Base-by-base conservation (phyloP, 2,329 filamentous ascomycete species). In the Hypocrella siamensis region DNA sequence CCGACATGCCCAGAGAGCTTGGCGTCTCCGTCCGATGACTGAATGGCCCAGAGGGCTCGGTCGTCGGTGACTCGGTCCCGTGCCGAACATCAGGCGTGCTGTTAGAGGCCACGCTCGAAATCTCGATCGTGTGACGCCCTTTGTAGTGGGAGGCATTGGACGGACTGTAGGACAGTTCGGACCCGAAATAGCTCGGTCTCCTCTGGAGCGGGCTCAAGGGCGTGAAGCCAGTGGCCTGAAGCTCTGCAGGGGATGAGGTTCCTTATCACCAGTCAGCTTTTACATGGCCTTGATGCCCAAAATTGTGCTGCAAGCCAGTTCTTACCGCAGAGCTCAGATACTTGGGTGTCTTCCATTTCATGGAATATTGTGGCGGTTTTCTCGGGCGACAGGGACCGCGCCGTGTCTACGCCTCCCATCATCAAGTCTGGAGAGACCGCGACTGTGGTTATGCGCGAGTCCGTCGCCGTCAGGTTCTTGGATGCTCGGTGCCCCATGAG, bases 261-360 rank as follows among this genome's bases (percentile, higher is more conserved):
- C 65, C 63, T 58, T 9, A 11, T 11, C 8, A 32, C 12, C 12
- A 26, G 16, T 38, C 27, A 27, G 15, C 24, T 31, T 30, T 37
- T 32, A 41, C 12, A 4, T 19, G 32, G 10, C 18, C 16, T 7
- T 18, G 4, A 15, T 6, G 5, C 6, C 12, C 16, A 31, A 16
- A 11, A 12, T 31, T 5, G 6, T 11, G 5, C 2, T 3, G 11
- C 5, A 8, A 26, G n/a, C 15, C 10, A 14, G 15, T 46, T 29
- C 33, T 28, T 51, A 66, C 66, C 63, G 35, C 48, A 49, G 26
- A 71, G 46, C 39, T 71, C 67, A 6, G 52, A 53, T n/a, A 67
- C 42, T 9, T 53, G 51, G 1, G 53, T 61, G 31, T 58, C 52
- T 2, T 46, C 52, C 50, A 66, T 58, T 42, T 67, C 64, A 18